Conservation (phyloP, 1,284 basidiomycete genomes). For the Veloboletus limbatus region DNA sequence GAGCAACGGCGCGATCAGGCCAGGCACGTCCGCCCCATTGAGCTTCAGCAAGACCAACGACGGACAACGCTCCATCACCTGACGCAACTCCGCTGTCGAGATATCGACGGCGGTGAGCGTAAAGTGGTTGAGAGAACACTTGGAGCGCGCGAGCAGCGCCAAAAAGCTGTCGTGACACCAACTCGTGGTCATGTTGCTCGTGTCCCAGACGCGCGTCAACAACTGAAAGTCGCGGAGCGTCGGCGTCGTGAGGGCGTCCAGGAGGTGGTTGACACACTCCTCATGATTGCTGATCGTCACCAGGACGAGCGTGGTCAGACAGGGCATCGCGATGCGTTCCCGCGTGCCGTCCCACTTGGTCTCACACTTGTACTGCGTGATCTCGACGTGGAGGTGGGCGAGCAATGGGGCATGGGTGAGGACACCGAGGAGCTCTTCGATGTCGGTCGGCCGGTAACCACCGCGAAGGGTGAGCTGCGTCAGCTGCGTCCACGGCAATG, state of each 20-base stretch:
- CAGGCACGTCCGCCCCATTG: conserved; percentile 26
- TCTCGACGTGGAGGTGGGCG: conserved; percentile 30
- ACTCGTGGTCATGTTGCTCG: conserved; percentile 26
- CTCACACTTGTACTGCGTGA: conserved; percentile 30
- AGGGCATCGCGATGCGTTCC: conserved; percentile 28
- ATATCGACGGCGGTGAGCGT: conserved; percentile 29
- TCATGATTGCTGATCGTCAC: conserved; percentile 32
- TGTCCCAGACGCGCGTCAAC: conserved; percentile 32
- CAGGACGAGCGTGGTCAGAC: conserved; percentile 30
- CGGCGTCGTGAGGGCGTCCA: conserved; percentile 25
- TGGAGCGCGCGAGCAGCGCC: conserved; percentile 23
- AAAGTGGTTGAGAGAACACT: conserved; percentile 30
- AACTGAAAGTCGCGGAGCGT: conserved; percentile 30
- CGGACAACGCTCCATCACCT: conserved; percentile 30
- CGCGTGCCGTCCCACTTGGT: conserved; percentile 25
- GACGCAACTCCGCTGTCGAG: conserved; percentile 18
- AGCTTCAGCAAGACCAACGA: conserved; percentile 30
- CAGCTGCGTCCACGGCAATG: conserved; percentile 30
- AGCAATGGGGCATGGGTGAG: conserved; percentile 28
- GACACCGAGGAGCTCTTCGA: conserved; percentile 26
- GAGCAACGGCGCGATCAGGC: conserved; percentile 23
- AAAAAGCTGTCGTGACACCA: conserved; percentile 31
- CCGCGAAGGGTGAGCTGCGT: conserved; percentile 33
- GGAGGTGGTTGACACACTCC: conserved; percentile 23
- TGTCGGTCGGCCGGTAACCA: conserved; percentile 27